phyloP scores from a whole-genome alignment of 1,139 yeast species.

The Debaryomyces psychrophilus region DNA sequence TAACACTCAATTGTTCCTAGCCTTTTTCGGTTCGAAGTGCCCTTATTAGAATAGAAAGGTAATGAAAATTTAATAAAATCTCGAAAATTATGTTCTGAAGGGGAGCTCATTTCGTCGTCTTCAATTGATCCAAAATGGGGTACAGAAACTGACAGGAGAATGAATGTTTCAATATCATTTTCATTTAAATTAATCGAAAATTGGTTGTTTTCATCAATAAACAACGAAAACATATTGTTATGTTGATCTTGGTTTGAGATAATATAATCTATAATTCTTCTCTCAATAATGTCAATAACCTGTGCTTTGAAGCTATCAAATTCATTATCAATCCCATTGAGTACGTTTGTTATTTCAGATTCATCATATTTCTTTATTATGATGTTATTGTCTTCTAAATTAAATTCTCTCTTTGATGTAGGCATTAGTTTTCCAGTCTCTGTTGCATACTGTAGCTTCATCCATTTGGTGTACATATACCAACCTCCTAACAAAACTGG shows the following conservation, averaged over 20 bases:
- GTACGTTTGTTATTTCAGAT: constrained; percentile 31
- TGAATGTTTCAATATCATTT: constrained; percentile 36
- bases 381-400: constrained; percentile 20
- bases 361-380: constrained; percentile 39
- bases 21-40: constrained; percentile 23
- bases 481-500: constrained; percentile 35
- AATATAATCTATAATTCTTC: constrained; percentile 27
- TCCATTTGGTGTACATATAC: constrained; percentile 24
- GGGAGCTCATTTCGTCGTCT: constrained; percentile 1
- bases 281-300: constrained; percentile 30
- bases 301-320: constrained; percentile 40
- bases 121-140: constrained; percentile 13
- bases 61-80: constrained; percentile 39
- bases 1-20: constrained; percentile 39
- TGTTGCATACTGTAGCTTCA: constrained; percentile 19
- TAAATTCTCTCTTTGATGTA: constrained; percentile 11
- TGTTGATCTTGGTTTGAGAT: constrained; percentile 15
- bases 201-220: constrained; percentile 35
- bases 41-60: constrained; percentile 31
- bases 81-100: neutral
- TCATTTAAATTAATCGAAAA: constrained; percentile 28
- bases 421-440: constrained; percentile 20
- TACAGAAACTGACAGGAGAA: constrained; percentile 18
- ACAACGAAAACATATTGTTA: constrained; percentile 13
- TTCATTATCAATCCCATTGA: constrained; percentile 42